Evolutionary conservation across 2,329 filamentous ascomycete genomes (phyloP).

Genomic region (Hypocreales sp.): DNA sequence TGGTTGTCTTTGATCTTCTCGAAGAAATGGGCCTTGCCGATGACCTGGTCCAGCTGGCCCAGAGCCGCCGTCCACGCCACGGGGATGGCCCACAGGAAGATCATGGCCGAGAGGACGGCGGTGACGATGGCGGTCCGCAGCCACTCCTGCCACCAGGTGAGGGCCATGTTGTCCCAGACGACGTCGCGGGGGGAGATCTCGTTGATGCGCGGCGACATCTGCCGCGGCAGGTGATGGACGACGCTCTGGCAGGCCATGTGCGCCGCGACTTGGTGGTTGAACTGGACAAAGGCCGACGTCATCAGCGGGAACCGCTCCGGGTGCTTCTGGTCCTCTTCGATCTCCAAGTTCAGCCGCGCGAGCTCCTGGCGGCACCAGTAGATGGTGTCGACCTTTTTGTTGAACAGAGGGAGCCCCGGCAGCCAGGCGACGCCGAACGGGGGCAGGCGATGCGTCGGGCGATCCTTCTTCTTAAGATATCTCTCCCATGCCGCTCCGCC

Average conservation of each 20-base stretch:
- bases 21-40: slow-evolving; percentile 52
- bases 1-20: slow-evolving; percentile 46
- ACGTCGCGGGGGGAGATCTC: slow-evolving; percentile 90
- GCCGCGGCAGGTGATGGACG: slow-evolving; percentile 78
- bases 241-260: slow-evolving; percentile 96
- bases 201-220: slow-evolving; percentile 86
- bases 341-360: slow-evolving; percentile 77
- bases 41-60: slow-evolving; percentile 59
- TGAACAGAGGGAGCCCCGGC: slow-evolving; percentile 61
- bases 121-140: slow-evolving; percentile 53
- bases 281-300: slow-evolving; percentile 96
- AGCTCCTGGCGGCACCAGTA: slow-evolving; percentile 80
- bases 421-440: slow-evolving; percentile 51
- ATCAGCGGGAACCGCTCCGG: slow-evolving; percentile 79
- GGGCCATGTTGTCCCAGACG: slow-evolving; percentile 93
- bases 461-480: slow-evolving; percentile 66
- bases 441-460: slow-evolving; percentile 70
- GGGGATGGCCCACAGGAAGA: slow-evolving; percentile 80
- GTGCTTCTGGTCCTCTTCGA: slow-evolving; percentile 75
- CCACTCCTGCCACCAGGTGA: slow-evolving; percentile 88
- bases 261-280: slow-evolving; percentile 92
- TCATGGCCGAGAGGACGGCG: slow-evolving; percentile 52
- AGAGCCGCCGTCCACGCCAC: slow-evolving; percentile 77
- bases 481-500: slow-evolving; percentile 62
- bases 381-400: slow-evolving; percentile 88